A percentile compares a stretch with the other conserved stretches of the same genome.
These are phyloP conservation scores for Coemansia sp. DNA, from an alignment of 371 early-diverging fungal species.

Conservation along the genomic window DNA sequence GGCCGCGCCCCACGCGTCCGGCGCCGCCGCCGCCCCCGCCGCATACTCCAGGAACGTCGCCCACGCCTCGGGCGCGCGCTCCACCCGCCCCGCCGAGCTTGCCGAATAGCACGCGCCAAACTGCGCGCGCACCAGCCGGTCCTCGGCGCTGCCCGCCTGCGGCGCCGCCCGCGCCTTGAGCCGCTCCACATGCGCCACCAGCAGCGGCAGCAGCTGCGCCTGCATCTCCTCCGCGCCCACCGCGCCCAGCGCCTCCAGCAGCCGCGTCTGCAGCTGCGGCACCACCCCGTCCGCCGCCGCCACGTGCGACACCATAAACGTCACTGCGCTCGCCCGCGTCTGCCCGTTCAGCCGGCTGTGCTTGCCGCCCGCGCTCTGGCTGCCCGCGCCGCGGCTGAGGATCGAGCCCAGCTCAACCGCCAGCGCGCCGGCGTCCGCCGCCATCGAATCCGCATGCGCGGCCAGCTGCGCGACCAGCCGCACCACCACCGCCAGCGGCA, in stretches of 20 bases:
- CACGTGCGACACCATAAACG: constrained; percentile 71
- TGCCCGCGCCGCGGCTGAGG: constrained; percentile 20
- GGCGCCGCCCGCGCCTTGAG: constrained; percentile 44
- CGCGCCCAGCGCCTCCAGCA: constrained; percentile 58
- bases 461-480: constrained; percentile 58
- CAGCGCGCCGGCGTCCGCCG: constrained; percentile 20
- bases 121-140: constrained; percentile 54
- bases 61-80: constrained; percentile 47
- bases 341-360: constrained; percentile 28
- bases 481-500: constrained; percentile 56
- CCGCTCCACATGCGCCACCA: constrained; percentile 50
- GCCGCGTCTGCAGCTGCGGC: constrained; percentile 53
- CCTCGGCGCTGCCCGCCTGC: constrained; percentile 40
- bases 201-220: constrained; percentile 63
- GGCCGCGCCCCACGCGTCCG: constrained; percentile 7
- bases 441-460: constrained; percentile 50
- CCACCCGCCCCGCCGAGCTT: constrained; percentile 55
- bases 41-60: constrained; percentile 21
- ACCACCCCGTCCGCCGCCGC: constrained; percentile 54
- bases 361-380: constrained; percentile 2
- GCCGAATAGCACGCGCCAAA: constrained; percentile 68
- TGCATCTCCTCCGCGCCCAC: constrained; percentile 65
- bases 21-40: constrained; percentile 9
- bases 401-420: constrained; percentile 21
- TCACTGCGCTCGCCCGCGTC: constrained; percentile 50